phyloP scores from a whole-genome alignment of 176 grass and related monocot genomes.

The Carex pumila region DNA sequence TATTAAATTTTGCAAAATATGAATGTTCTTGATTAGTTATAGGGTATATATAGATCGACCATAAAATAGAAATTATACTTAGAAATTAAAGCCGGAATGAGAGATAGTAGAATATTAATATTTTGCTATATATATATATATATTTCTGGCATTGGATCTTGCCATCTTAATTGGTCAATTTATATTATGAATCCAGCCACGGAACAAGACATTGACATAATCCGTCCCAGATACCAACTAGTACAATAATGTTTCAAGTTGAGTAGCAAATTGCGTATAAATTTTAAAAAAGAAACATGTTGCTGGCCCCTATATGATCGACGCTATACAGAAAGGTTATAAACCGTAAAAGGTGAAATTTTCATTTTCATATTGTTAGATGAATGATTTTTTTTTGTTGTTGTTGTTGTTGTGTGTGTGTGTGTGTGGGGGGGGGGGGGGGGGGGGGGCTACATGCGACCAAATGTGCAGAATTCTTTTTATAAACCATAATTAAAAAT shows the following conservation, averaged over 20 bases:
- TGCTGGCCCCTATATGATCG: not conserved
- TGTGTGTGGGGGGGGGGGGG: too few relatives aligned
- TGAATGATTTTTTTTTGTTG: too few relatives aligned
- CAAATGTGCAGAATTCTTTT: too few relatives aligned
- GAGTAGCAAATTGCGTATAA: not conserved
- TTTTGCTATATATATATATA: not conserved
- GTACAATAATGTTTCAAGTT: not conserved
- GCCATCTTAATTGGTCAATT: not conserved
- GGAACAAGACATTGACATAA: not conserved
- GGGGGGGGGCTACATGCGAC: too few relatives aligned
- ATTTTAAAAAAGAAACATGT: not conserved
- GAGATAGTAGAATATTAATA: not conserved
- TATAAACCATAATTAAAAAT: too few relatives aligned
- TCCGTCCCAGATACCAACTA: not conserved
- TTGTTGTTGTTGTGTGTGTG: too few relatives aligned
- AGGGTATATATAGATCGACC: too few relatives aligned
- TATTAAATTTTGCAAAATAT: not conserved
- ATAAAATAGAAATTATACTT: not conserved
- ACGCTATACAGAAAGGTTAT: not conserved
- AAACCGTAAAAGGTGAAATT: not conserved
- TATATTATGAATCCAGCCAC: not conserved
- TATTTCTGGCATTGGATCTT: not conserved
- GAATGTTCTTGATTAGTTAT: not conserved
- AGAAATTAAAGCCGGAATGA: not conserved
- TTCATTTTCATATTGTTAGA: not conserved